phyloP scores from a whole-genome alignment of 768 basidiomycete genomes.

The Tricholoma terreum region DNA sequence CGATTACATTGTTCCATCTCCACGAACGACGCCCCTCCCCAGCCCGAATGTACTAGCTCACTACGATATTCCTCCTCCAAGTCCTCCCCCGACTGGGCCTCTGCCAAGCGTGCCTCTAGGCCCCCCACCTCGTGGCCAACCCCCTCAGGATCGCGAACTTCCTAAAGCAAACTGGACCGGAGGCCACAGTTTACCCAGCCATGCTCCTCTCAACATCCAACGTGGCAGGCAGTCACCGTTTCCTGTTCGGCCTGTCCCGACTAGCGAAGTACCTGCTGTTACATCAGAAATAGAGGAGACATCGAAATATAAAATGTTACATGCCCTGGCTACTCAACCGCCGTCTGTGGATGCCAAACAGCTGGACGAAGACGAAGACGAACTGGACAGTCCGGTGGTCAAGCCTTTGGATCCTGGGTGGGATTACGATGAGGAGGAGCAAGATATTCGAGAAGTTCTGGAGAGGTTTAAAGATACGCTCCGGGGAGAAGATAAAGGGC shows the following conservation, averaged over 20 bases:
- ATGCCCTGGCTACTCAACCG: conserved; percentile 21
- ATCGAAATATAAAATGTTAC: conserved; percentile 29
- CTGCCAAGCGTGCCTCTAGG: conserved; percentile 36
- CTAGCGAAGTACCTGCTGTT: conserved; percentile 17
- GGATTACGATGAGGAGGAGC: conserved; percentile 23
- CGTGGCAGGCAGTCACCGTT: conserved; percentile 52
- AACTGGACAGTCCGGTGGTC: not conserved
- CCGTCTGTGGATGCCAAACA: conserved; percentile 6
- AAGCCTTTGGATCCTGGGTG: conserved; percentile 20
- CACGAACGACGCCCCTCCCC: conserved; percentile 19
- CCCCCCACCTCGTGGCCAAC: not conserved
- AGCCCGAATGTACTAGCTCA: conserved; percentile 42
- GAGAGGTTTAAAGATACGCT: conserved; percentile 34
- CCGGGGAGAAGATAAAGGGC: conserved; percentile 6
- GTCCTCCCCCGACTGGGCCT: conserved; percentile 45
- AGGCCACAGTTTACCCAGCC: not conserved
- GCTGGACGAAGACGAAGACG: conserved; percentile 1
- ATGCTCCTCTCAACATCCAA: conserved; percentile 22
- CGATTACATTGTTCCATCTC: conserved; percentile 34
- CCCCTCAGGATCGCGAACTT: not conserved
- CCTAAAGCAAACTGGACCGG: not conserved
- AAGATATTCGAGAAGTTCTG: conserved; percentile 35
- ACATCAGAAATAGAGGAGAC: conserved; percentile 28
- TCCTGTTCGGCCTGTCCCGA: conserved; percentile 37
- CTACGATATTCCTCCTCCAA: conserved; percentile 50